Evolutionary conservation across 1,284 basidiomycete species (phyloP).

Genomic region (Moesziomyces sp.): DNA sequence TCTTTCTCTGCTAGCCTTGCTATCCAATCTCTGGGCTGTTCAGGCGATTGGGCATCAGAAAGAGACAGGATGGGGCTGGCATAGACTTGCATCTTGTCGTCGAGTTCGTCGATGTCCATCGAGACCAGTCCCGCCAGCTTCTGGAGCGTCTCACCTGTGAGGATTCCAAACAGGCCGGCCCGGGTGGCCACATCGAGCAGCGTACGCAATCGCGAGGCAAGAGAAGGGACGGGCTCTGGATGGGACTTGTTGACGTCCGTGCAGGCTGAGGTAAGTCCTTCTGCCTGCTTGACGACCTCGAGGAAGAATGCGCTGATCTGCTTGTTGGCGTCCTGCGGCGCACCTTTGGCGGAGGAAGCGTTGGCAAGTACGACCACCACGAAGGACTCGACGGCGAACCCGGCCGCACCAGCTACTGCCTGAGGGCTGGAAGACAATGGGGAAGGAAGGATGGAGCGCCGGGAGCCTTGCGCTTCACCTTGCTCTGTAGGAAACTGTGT

Average conservation of each 20-base stretch:
- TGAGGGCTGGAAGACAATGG: constrained; percentile 1
- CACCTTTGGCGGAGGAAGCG: constrained; percentile 3
- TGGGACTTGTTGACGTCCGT: not conserved
- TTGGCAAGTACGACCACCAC: constrained; percentile 15
- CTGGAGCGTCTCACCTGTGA: not conserved
- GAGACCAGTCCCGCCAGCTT: constrained; percentile 6
- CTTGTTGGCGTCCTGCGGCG: not conserved
- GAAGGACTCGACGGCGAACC: constrained; percentile 16
- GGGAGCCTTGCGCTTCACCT: not conserved
- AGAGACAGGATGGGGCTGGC: constrained; percentile 5
- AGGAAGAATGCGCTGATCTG: constrained; percentile 12
- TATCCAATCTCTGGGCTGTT: constrained; percentile 31
- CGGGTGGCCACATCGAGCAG: constrained; percentile 20
- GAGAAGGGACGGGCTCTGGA: not conserved
- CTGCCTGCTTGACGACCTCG: constrained; percentile 12
- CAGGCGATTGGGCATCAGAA: not conserved
- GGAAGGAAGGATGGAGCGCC: constrained; percentile 18
- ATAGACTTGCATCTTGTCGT: constrained; percentile 3
- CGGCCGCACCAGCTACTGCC: not conserved
- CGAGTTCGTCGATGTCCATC: constrained; percentile 10
- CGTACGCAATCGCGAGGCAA: constrained; percentile 22
- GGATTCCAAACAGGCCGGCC: constrained; percentile 12
- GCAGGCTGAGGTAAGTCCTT: constrained; percentile 7
- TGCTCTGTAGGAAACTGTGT: constrained; percentile 46
- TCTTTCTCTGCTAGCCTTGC: constrained; percentile 19